Base-by-base conservation (phyloP, 306 rosid genomes). In the Dryas drummondii region DNA sequence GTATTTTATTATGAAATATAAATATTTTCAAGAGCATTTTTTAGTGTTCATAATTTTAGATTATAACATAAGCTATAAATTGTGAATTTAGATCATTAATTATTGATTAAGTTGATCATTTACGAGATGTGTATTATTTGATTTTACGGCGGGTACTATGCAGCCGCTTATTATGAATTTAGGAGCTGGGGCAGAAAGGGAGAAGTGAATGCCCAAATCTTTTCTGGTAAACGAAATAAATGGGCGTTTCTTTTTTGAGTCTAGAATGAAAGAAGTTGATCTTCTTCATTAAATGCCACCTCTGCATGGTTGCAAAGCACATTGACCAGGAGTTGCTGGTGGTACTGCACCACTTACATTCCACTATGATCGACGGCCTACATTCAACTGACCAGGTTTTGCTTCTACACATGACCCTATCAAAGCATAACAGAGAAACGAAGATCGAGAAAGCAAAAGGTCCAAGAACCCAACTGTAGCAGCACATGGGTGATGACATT, bases 401-500 rank as follows among this genome's bases (percentile, higher is more conserved):
- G n/a, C 53, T 70, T 19, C 74, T 9, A 47, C 44, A 54, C 42
- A 42, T 44, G 53, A 55, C n/a, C 48, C 56, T 47, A 59, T 59
- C 68, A 72, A 59, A 72, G 59, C 76, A 75, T 15, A 75, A 41
- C 72, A 64, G 52, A 17, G 32, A 61, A 49, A 46, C 46, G 11
- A 37, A 37, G 5, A 26, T 48, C 4, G 19, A 14, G 7, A 41
- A 41, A 15, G 7, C 45, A 11, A 16, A 49, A 50, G 62, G 26
- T 67, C 73, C 68, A 82, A 32, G 72, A 13, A 45, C 14, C 3
- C 37, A 8, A 17, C 49, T 32, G 68, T 26, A 5, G 53, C 9
- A 7, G 79, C 96, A 92, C 97, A 74, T 92, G 96, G 89, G 49
- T 71, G 77, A 83, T 60, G 80, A 19, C 81, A 80, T 45, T 58